Conservation (phyloP, 306 rosid species). For the Lagenaria siceraria region DNA sequence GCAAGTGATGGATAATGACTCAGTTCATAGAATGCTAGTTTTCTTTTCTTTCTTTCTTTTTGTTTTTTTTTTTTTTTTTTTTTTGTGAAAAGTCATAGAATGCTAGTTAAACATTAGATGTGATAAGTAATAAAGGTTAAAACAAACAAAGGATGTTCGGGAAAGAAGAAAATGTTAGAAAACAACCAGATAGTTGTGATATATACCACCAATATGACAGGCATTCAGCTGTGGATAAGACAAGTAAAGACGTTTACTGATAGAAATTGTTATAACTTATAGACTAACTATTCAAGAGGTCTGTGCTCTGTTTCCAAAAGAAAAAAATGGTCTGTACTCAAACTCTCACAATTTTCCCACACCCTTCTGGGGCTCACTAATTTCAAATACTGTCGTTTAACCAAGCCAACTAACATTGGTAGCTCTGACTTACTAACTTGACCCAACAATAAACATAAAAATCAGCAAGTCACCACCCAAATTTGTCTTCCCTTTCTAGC, state of each 20-base stretch:
- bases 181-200: background rate
- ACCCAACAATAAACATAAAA: background rate
- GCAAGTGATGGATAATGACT: background rate
- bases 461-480: background rate
- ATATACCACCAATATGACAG: background rate
- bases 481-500: background rate
- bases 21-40: background rate
- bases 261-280: background rate
- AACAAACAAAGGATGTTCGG: background rate
- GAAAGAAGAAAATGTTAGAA: background rate
- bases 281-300: background rate
- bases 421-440: background rate
- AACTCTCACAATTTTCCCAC: background rate
- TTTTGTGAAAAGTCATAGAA: too few relatives aligned
- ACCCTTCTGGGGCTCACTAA: background rate
- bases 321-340: background rate
- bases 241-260: background rate
- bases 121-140: background rate
- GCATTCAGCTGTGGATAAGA: background rate
- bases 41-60: too few relatives aligned
- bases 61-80: too few relatives aligned
- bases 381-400: background rate
- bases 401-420: background rate
- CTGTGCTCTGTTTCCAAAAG: background rate
- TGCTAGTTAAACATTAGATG: background rate